Base-by-base conservation (phyloP, 768 basidiomycete genomes). In the Kwoniella mangroviensis region DNA sequence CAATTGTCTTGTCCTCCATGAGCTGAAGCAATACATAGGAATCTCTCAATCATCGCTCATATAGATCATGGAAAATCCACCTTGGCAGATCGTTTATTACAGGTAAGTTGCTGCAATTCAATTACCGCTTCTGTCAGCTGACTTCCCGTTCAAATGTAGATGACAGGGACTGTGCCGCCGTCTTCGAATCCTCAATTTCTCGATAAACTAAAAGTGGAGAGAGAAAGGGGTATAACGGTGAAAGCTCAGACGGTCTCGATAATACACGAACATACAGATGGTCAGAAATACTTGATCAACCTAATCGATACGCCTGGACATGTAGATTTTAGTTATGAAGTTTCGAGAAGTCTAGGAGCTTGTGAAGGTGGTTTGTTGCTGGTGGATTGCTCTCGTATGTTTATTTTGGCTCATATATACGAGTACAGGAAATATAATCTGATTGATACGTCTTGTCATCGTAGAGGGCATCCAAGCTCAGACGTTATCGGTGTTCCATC, bases 31-130 rank as follows among this genome's bases (percentile, higher is more conserved):
- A 19, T 51, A 21, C 17, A n/a, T 42, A 84, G 85, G 63, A 98
- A 98, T 82, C 94, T 98, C 82, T 95, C 94, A 11, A 94, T 98
- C 74, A 96, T 98, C 80, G 94, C 94, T 1, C 95, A 98, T 82
- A 97, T 97, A 75, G 94, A 93, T 90, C 95, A 97, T 83, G 96
- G 96, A 63, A 98, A 98, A 86, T 94, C 93, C 4, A 97, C 94
- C 4, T 85, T 97, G 67, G 93, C 94, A 6, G 95, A 97, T 79
- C 86, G 93, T 88, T 72, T 76, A 63, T 55, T 83, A 28, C 81
- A 98, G 90, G 86, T 96, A 71, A 97, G 76, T 24, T 65, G 41
- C n/a, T n/a, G n/a, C n/a, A n/a, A n/a, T n/a, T n/a, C n/a, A n/a
- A n/a, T n/a, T n/a, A n/a, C n/a, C n/a, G n/a, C n/a, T 12, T 40